Evolutionary conservation across 1,284 basidiomycete species (phyloP).

Genomic region (Trametes sp.): DNA sequence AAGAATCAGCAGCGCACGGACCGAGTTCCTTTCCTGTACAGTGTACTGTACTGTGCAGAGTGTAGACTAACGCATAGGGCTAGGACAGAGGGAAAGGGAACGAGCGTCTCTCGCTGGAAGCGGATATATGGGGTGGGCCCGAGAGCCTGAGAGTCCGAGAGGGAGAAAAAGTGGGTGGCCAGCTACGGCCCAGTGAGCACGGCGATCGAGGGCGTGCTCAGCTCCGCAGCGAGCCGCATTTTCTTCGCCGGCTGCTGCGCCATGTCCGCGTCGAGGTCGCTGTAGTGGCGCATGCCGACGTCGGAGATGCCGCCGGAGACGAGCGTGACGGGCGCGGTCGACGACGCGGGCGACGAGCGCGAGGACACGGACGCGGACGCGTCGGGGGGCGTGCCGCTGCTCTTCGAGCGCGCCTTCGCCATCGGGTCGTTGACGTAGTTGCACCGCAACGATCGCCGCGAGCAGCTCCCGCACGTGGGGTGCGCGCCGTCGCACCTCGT

Average conservation of each 20-base stretch:
- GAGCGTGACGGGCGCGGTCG: conserved; percentile 45
- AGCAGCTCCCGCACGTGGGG: conserved; percentile 80
- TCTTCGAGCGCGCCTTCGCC: conserved; percentile 32
- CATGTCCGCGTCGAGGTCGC: conserved; percentile 45
- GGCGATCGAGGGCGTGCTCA: conserved; percentile 32
- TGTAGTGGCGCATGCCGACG: conserved; percentile 34
- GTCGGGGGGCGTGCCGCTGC: conserved; percentile 32
- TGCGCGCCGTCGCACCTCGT: conserved; percentile 84
- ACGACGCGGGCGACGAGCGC: conserved; percentile 54
- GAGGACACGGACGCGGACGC: conserved; percentile 34
- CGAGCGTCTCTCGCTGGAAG: conserved; percentile 11
- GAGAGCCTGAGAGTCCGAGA: neutral
- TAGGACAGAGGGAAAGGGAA: conserved; percentile 35
- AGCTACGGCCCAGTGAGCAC: conserved; percentile 32
- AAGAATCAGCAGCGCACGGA: neutral
- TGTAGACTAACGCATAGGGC: conserved; percentile 10
- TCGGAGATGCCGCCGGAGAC: conserved; percentile 42
- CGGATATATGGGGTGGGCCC: neutral
- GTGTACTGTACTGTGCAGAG: conserved; percentile 11
- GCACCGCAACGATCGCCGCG: conserved; percentile 73
- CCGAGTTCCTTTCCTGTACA: conserved; percentile 22
- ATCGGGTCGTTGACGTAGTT: conserved; percentile 77
- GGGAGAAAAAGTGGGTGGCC: neutral
- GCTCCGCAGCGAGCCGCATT: conserved; percentile 54
- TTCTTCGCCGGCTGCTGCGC: conserved; percentile 52